Evolutionary conservation across 108 stramenopile genomes (phyloP).

Genomic region (Fragilaria radians): DNA sequence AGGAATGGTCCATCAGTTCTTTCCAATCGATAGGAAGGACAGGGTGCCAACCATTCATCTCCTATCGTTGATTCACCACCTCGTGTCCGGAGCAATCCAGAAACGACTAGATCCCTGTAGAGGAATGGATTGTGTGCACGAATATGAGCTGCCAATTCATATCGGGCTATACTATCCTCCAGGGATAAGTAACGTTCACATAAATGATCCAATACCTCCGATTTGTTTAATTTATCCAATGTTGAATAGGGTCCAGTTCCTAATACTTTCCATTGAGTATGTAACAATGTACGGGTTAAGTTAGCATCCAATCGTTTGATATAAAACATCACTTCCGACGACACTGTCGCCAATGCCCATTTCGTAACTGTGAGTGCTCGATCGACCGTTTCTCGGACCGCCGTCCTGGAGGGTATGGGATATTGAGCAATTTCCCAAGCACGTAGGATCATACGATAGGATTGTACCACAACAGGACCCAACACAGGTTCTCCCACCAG

Average conservation of each 20-base stretch:
- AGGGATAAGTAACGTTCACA: slow-evolving; percentile 53
- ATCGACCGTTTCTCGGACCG: slow-evolving; percentile 47
- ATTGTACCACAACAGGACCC: slow-evolving; percentile 32
- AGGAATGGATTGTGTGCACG: slow-evolving; percentile 40
- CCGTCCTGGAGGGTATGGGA: slow-evolving; percentile 42
- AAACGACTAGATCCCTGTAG: slow-evolving; percentile 47
- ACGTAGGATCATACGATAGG: neutral
- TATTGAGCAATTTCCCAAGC: slow-evolving; percentile 49
- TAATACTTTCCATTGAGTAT: slow-evolving; percentile 61
- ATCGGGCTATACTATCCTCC: slow-evolving; percentile 33
- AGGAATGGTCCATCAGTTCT: slow-evolving; percentile 4
- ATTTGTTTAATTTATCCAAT: slow-evolving; percentile 33
- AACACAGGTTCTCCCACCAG: slow-evolving; percentile 42
- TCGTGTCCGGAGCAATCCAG: slow-evolving; percentile 38
- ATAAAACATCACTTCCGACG: slow-evolving; percentile 41
- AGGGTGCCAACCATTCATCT: slow-evolving; percentile 48
- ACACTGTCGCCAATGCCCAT: slow-evolving; percentile 25
- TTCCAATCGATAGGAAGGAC: slow-evolving; percentile 30
- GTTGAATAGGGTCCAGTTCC: slow-evolving; percentile 57
- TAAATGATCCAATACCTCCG: slow-evolving; percentile 55
- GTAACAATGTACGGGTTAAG: slow-evolving; percentile 43
- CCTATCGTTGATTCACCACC: slow-evolving; percentile 34
- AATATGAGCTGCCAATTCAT: slow-evolving; percentile 57
- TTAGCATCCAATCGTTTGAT: slow-evolving; percentile 49
- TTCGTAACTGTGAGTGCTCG: slow-evolving; percentile 41